These are phyloP conservation scores for Gnetum montanum DNA, from an alignment of 75 land plant species.

Conservation along the genomic window DNA sequence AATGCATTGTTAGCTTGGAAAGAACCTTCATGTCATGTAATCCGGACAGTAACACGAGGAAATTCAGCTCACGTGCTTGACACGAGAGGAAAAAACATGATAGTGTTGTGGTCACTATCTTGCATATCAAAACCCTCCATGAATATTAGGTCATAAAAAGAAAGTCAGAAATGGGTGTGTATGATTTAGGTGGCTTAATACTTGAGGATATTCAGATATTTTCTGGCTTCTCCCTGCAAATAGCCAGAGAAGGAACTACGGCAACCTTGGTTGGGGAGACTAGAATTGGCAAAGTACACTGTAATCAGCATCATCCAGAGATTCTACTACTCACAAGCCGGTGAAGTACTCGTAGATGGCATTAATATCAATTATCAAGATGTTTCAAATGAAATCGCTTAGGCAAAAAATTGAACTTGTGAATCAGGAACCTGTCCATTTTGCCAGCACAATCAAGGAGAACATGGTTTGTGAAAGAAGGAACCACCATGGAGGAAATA, in stretches of 20 bases:
- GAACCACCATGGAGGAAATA: slow-evolving; percentile 77
- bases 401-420: slow-evolving; percentile 88
- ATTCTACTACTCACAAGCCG: slow-evolving; percentile 87
- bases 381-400: slow-evolving; percentile 76
- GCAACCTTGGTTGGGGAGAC: slow-evolving; percentile 92
- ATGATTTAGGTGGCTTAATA: no score
- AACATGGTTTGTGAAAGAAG: slow-evolving; percentile 88
- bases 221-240: slow-evolving; percentile 62
- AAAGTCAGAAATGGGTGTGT: no score
- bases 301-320: slow-evolving; percentile 91
- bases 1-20: no score
- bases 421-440: slow-evolving; percentile 90
- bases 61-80: no score
- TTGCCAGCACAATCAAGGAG: slow-evolving; percentile 67
- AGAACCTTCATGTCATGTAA: no score
- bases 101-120: no score
- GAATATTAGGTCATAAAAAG: no score
- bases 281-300: slow-evolving; percentile 94
- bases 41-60: no score
- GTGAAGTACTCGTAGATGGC: slow-evolving; percentile 85
- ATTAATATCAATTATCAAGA: slow-evolving; percentile 61
- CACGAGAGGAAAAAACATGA: no score
- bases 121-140: no score
- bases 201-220: no score
- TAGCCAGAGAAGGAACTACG: slow-evolving; percentile 19